phyloP scores from a whole-genome alignment of 495 filamentous ascomycete genomes.

The Daldinia vernicosa region DNA sequence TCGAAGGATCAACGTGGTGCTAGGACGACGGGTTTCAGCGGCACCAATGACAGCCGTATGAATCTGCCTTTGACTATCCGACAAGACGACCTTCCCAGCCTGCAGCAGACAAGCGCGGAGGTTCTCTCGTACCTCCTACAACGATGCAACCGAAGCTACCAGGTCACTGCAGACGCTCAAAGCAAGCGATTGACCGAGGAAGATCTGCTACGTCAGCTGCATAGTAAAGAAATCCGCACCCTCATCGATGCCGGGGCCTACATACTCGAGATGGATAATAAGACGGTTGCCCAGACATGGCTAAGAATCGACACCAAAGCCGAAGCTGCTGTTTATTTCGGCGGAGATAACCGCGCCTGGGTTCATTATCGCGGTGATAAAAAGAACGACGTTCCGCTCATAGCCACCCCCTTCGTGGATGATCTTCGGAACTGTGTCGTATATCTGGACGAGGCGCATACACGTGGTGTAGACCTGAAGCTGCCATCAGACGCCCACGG shows the following conservation, averaged over 20 bases:
- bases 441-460: slow-evolving; percentile 53
- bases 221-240: slow-evolving; percentile 47
- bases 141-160: slow-evolving; percentile 52
- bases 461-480: slow-evolving; percentile 61
- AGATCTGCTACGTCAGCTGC: slow-evolving; percentile 49
- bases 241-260: slow-evolving; percentile 64
- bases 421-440: slow-evolving; percentile 54
- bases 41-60: slow-evolving; percentile 61
- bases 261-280: slow-evolving; percentile 59
- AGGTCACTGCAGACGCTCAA: slow-evolving; percentile 41
- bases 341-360: slow-evolving; percentile 53
- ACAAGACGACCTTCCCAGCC: slow-evolving; percentile 58
- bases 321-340: slow-evolving; percentile 50
- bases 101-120: slow-evolving; percentile 63
- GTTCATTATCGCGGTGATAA: slow-evolving; percentile 52
- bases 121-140: slow-evolving; percentile 62
- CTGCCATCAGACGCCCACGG: slow-evolving; percentile 53
- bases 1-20: slow-evolving; percentile 21
- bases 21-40: slow-evolving; percentile 63
- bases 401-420: slow-evolving; percentile 55
- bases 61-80: slow-evolving; percentile 62
- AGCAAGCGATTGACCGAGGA: slow-evolving; percentile 50
- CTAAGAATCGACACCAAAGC: slow-evolving; percentile 49
- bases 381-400: slow-evolving; percentile 45
- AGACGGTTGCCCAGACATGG: slow-evolving; percentile 58